Evolutionary conservation across 495 filamentous ascomycete species (phyloP).

Genomic region (Neurospora terricola): DNA sequence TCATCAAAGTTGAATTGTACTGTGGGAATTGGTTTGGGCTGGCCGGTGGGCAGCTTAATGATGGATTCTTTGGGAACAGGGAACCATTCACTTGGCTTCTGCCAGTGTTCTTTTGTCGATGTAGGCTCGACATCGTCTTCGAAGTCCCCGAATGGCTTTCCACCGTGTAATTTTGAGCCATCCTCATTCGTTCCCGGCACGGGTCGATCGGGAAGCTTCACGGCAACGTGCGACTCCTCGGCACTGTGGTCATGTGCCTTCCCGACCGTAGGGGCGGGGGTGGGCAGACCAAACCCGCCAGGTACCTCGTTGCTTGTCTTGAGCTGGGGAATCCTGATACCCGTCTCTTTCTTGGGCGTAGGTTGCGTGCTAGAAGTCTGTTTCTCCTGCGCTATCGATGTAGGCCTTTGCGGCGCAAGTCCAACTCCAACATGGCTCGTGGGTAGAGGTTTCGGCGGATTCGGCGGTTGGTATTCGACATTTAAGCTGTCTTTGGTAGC

Average conservation of each 20-base stretch:
- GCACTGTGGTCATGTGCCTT: neutral
- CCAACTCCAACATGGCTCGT: neutral
- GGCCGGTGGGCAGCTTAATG: conserved; percentile 65
- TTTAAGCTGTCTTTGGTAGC: neutral
- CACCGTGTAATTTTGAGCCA: neutral
- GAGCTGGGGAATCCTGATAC: conserved; percentile 28
- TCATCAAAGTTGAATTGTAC: conserved; percentile 63
- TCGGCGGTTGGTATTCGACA: neutral
- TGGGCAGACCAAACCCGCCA: conserved; percentile 18
- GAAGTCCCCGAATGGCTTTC: conserved; percentile 5
- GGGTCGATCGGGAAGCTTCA: conserved; percentile 3
- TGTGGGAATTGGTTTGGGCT: conserved; percentile 56
- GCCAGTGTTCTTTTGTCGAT: conserved; percentile 52
- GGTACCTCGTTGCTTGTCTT: conserved; percentile 23
- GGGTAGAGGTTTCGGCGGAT: neutral
- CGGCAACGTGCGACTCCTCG: neutral
- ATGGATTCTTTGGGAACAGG: conserved; percentile 58
- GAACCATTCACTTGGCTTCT: conserved; percentile 59
- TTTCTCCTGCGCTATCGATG: neutral
- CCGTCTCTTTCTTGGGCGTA: conserved; percentile 11
- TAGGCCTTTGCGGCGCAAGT: neutral
- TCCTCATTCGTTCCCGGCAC: neutral
- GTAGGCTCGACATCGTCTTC: conserved; percentile 10
- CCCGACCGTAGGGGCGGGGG: conserved; percentile 3
- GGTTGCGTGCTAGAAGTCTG: neutral